Conservation (phyloP, 495 filamentous ascomycete genomes). For the Geoglossum glabrum region DNA sequence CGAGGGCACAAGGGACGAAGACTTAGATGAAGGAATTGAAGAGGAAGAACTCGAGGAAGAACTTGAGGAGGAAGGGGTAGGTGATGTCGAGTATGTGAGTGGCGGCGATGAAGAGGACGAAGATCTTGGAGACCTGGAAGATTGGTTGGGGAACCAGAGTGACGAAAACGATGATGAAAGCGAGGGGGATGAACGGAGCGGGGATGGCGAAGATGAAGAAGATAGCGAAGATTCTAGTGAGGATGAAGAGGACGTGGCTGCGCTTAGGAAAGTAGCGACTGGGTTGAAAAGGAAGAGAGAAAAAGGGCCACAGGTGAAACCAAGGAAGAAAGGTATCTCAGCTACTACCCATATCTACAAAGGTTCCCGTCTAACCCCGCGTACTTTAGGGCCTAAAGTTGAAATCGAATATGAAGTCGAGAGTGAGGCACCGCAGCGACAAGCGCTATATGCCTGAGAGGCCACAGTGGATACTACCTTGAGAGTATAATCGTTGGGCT, state of each 20-base stretch:
- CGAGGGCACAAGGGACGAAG: conserved; percentile 67
- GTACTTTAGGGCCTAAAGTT: conserved; percentile 17
- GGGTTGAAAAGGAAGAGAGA: conserved; percentile 27
- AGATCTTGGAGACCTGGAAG: conserved; percentile 48
- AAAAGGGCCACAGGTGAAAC: conserved; percentile 16
- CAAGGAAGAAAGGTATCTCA: conserved; percentile 22
- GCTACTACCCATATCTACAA: neutral
- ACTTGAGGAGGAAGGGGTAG: conserved; percentile 53
- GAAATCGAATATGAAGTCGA: conserved; percentile 33
- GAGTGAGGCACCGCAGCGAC: conserved; percentile 13
- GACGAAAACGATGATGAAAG: conserved; percentile 23
- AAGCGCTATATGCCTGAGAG: conserved; percentile 1
- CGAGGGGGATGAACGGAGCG: conserved; percentile 21
- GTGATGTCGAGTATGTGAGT: conserved; percentile 69
- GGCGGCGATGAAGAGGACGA: conserved; percentile 40
- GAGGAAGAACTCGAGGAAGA: conserved; percentile 53
- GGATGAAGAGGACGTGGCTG: conserved; percentile 10
- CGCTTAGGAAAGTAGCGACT: conserved; percentile 20
- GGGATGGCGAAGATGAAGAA: conserved; percentile 23
- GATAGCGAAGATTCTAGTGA: conserved; percentile 16
- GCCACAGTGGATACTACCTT: neutral
- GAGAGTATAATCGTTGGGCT: neutral
- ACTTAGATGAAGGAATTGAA: conserved; percentile 66
- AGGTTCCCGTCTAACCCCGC: neutral
- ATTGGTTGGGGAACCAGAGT: conserved; percentile 47